A percentile compares a stretch with the other conserved stretches of the same genome.
phyloP scores from a whole-genome alignment of 768 basidiomycete species.

The Fomitopsis pulvina region DNA sequence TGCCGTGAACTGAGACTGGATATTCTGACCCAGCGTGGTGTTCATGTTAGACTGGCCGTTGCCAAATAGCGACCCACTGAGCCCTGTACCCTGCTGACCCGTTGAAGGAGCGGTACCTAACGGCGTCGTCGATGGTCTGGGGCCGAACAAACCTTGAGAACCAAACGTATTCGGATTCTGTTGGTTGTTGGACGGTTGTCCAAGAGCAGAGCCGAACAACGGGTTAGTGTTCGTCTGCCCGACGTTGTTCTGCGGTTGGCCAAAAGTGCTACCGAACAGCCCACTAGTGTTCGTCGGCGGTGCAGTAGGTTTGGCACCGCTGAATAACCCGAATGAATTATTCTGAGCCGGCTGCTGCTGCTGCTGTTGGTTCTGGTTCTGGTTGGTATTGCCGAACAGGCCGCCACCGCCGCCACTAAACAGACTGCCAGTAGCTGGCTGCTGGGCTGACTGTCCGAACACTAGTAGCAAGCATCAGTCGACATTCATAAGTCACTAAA shows the following conservation, averaged over 20 bases:
- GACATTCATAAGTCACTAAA: not conserved
- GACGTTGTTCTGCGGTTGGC: conserved; percentile 32
- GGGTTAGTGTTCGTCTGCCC: conserved; percentile 22
- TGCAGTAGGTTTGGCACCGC: conserved; percentile 25
- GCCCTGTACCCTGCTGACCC: conserved; percentile 29
- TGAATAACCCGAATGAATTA: conserved; percentile 25
- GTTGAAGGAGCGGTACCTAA: conserved; percentile 39
- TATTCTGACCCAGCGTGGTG: conserved; percentile 29
- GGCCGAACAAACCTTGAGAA: conserved; percentile 40
- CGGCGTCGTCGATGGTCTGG: conserved; percentile 43
- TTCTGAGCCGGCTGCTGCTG: conserved; percentile 30
- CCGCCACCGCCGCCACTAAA: conserved; percentile 31
- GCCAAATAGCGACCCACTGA: conserved; percentile 26
- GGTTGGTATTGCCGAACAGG: conserved; percentile 9
- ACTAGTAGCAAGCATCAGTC: conserved; percentile 6
- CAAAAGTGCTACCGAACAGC: conserved; percentile 37
- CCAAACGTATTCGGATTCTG: conserved; percentile 35
- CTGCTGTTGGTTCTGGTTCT: conserved; percentile 27
- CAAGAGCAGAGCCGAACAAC: conserved; percentile 48
- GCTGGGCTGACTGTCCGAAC: conserved; percentile 11
- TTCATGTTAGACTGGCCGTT: conserved; percentile 28
- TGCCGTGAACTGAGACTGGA: conserved; percentile 57
- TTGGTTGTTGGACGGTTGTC: conserved; percentile 35
- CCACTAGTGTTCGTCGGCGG: conserved; percentile 17
- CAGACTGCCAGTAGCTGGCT: conserved; percentile 24